Conservation (phyloP, 1,284 basidiomycete genomes). For the Anthracocystis walkeri region DNA sequence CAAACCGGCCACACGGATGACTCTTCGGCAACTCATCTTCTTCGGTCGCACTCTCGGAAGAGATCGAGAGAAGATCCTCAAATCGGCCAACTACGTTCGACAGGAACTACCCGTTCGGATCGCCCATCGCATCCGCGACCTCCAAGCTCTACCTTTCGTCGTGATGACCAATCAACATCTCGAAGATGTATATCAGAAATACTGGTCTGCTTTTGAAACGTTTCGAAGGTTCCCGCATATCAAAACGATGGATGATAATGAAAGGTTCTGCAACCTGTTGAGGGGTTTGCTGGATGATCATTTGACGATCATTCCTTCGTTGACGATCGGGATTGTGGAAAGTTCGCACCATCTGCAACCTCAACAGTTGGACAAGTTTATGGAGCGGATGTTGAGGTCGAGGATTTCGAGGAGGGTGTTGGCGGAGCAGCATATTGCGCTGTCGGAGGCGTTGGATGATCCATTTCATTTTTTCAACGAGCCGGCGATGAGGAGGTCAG, state of each 20-base stretch:
- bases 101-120: constrained; percentile 88
- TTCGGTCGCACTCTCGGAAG: constrained; percentile 52
- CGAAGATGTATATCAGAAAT: constrained; percentile 81
- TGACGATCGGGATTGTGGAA: constrained; percentile 69
- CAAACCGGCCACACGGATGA: constrained; percentile 79
- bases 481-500: constrained; percentile 11
- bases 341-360: constrained; percentile 80
- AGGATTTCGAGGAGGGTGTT: constrained; percentile 88
- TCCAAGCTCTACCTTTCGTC: constrained; percentile 86
- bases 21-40: constrained; percentile 82
- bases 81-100: constrained; percentile 86
- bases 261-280: constrained; percentile 81
- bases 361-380: constrained; percentile 84
- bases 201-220: constrained; percentile 71
- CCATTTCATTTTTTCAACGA: constrained; percentile 63
- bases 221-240: constrained; percentile 82
- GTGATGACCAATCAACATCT: constrained; percentile 88
- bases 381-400: constrained; percentile 89
- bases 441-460: constrained; percentile 74
- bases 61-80: constrained; percentile 60
- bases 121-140: constrained; percentile 85
- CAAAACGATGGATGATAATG: constrained; percentile 80
- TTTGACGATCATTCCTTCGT: constrained; percentile 56
- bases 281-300: constrained; percentile 79
- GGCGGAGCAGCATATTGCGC: constrained; percentile 87